Conservation (phyloP, 2,329 filamentous ascomycete species). For the Trichophyton benhamiae region DNA sequence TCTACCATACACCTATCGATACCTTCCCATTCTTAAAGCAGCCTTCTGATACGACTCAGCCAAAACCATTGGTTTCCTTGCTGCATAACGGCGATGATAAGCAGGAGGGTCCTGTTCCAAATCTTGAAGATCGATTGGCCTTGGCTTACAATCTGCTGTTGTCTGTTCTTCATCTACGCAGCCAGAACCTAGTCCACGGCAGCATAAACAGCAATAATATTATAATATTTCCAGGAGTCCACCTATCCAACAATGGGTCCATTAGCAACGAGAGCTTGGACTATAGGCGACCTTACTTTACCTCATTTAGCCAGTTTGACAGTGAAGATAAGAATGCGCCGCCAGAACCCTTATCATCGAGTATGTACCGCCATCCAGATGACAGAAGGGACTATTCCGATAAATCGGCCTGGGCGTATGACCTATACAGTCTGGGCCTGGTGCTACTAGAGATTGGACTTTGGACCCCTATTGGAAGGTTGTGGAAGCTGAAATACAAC, state of each 20-base stretch:
- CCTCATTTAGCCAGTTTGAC: slow-evolving; percentile 46
- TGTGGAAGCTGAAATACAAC: slow-evolving; percentile 55
- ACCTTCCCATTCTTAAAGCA: slow-evolving; percentile 34
- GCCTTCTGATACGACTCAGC: slow-evolving; percentile 28
- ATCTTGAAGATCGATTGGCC: slow-evolving; percentile 50
- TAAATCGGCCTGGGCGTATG: slow-evolving; percentile 34
- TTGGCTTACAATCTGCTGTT: slow-evolving; percentile 48
- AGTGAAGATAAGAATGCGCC: slow-evolving; percentile 38
- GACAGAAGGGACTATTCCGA: slow-evolving; percentile 30
- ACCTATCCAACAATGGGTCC: slow-evolving; percentile 23
- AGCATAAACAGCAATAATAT: slow-evolving; percentile 55
- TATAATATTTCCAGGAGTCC: slow-evolving; percentile 40
- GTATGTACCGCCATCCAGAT: slow-evolving; percentile 51
- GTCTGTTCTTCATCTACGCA: slow-evolving; percentile 45
- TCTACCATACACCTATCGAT: slow-evolving; percentile 46
- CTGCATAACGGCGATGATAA: slow-evolving; percentile 32
- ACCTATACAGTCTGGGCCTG: slow-evolving; percentile 51
- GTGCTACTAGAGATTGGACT: slow-evolving; percentile 52
- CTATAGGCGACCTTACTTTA: slow-evolving; percentile 45
- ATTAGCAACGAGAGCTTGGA: slow-evolving; percentile 20
- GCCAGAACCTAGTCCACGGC: slow-evolving; percentile 45
- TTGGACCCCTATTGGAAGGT: slow-evolving; percentile 49
- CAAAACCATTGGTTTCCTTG: slow-evolving; percentile 32
- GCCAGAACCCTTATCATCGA: slow-evolving; percentile 36
- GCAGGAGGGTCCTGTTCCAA: slow-evolving; percentile 34